A percentile compares a stretch with the other conserved stretches of the same genome.
phyloP scores from a whole-genome alignment of 345 rosid genomes.

The Diplotaxis tenuifolia region DNA sequence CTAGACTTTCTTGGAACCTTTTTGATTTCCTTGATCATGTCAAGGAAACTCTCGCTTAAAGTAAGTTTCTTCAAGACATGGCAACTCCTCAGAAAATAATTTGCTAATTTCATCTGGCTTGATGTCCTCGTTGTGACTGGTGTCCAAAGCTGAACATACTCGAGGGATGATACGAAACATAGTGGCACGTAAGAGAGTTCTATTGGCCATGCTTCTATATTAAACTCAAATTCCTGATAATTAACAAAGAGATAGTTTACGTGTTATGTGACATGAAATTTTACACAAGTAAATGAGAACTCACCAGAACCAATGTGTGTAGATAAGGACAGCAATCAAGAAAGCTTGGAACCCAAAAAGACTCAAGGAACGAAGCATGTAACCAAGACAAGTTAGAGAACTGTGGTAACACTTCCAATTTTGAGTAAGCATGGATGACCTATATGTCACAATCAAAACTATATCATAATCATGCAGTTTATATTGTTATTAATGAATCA shows the following conservation, averaged over 20 bases:
- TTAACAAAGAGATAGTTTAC: background rate
- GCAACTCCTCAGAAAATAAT: background rate
- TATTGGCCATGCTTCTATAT: background rate
- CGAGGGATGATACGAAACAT: background rate
- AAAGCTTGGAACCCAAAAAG: too few species aligned
- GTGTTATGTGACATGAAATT: background rate
- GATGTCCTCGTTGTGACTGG: background rate
- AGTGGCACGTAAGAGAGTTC: background rate
- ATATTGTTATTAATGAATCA: too few species aligned
- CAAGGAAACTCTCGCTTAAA: background rate
- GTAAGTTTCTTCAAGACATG: background rate
- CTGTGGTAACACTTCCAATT: background rate
- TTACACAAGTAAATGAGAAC: background rate
- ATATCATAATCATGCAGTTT: background rate
- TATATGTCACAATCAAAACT: background rate
- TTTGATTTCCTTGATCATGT: background rate
- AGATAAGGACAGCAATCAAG: background rate
- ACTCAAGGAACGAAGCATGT: too few species aligned
- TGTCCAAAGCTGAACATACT: background rate
- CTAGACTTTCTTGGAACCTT: background rate
- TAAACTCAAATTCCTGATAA: background rate
- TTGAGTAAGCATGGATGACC: background rate
- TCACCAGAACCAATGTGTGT: background rate
- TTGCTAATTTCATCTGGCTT: constrained; percentile 1
- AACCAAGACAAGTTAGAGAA: background rate